Percentiles rank a stretch among this genome's conserved stretches.
Evolutionary conservation across 192 early-diverging fungal species (phyloP).

Genomic region (Entomortierella chlamydospora): DNA sequence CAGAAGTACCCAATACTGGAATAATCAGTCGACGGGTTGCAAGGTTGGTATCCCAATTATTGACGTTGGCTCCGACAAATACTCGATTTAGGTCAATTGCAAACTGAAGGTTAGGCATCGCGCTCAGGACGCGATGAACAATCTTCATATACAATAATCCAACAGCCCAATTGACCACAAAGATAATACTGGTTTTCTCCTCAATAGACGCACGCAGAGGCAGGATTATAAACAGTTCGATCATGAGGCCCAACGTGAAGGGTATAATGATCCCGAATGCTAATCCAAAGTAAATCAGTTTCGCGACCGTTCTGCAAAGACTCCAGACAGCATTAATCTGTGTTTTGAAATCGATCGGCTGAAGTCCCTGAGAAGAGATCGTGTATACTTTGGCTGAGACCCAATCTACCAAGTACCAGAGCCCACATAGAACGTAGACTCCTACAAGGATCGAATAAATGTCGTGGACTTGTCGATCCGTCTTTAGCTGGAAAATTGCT

Average conservation of each 20-base stretch:
- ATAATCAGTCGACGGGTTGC: constrained; percentile 24
- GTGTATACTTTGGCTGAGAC: constrained; percentile 21
- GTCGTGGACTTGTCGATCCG: constrained; percentile 77
- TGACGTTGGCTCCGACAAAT: constrained; percentile 20
- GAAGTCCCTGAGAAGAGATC: constrained; percentile 16
- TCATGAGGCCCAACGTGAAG: constrained; percentile 71
- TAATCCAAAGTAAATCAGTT: constrained; percentile 64
- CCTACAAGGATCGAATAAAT: constrained; percentile 80
- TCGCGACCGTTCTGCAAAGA: constrained; percentile 28
- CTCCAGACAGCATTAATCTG: constrained; percentile 22
- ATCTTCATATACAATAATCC: constrained; percentile 83
- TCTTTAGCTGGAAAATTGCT: constrained; percentile 56
- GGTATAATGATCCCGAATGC: constrained; percentile 76
- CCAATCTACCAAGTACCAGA: constrained; percentile 47
- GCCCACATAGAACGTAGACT: constrained; percentile 61
- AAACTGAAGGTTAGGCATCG: constrained; percentile 63
- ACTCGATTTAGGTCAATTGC: constrained; percentile 26
- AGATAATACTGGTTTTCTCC: constrained; percentile 30
- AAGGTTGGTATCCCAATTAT: constrained; percentile 24
- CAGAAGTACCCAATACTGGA: constrained; percentile 7
- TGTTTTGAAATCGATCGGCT: constrained; percentile 30
- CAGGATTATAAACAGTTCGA: constrained; percentile 79
- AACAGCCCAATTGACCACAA: constrained; percentile 75
- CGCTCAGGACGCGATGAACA: constrained; percentile 63
- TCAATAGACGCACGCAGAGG: constrained; percentile 61